Evolutionary conservation across 139 green algal genomes (phyloP), one percentile per base, ranked within the genome.

Genomic region (Auxenochlorella pyrenoidosa): DNA sequence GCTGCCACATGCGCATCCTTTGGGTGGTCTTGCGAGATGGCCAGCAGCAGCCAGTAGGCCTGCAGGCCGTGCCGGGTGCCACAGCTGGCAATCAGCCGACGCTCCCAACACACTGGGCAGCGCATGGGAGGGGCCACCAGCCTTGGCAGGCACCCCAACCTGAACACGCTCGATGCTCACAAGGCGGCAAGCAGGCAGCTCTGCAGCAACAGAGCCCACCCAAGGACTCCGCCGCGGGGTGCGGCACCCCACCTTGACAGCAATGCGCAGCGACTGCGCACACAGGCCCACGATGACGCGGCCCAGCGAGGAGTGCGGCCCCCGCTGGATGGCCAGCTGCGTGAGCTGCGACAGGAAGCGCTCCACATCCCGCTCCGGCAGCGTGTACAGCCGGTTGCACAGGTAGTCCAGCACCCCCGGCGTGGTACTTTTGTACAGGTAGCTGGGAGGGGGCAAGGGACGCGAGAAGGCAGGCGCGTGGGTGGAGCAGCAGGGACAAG

Each of bases 31-130:
- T 99, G 97, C 16, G 90, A 91, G 65, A 98, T 94, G 36, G 97
- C 96, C 79, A 96, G 88, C 85, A 99, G 88, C 59, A 99, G 91
- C 97, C 97, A 99, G 78, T 98, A 96, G 21, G 95, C 88, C 94
- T 98, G 92, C 87, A 76, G 47, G 47, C 47, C 47, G 47, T 6
- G 47, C 47, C 6, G 47, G 47, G 47, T 10, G 47, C 10, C 47
- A 54, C 10, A 10, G 8, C 47, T 6, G 8, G 6, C 10, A 54
- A 54, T 10, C 8, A 54, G 8, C 47, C 10, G 47, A 54, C 10
- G 47, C 47, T 54, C 10, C 8, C 47, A 10, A 54, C 59, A 68
- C 59, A 68, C 22, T 8, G 19, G 59, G 59, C 59, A 30, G 21
- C 59, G 16, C 21, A 68, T 12, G 19, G 4, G 3, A 28, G 59